These are phyloP conservation scores for Torulaspora globosa DNA, from an alignment of 1,139 yeast species.

Conservation along the genomic window DNA sequence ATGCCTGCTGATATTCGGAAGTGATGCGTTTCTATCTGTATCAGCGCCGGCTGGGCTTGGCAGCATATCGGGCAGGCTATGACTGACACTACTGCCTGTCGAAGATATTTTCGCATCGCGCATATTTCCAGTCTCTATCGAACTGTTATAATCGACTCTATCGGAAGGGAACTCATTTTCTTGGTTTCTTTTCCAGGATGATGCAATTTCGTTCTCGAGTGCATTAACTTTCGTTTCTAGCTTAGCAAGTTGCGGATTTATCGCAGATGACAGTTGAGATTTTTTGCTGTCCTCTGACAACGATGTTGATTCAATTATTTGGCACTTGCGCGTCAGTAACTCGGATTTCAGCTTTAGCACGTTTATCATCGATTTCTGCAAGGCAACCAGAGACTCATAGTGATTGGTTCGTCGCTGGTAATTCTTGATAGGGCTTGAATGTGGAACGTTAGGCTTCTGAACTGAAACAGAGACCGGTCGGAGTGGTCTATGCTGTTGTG, in stretches of 20 bases:
- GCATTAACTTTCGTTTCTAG: constrained; percentile 14
- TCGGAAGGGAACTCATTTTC: neutral
- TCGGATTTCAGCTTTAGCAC: constrained; percentile 22
- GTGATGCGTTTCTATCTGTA: neutral
- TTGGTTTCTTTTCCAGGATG: neutral
- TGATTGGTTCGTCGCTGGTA: neutral
- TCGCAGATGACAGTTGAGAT: constrained; percentile 17
- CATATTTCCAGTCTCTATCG: neutral
- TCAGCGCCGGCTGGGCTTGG: constrained; percentile 14
- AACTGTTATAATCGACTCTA: neutral
- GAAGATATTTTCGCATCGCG: neutral
- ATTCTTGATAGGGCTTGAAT: neutral
- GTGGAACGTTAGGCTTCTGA: neutral
- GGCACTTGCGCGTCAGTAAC: constrained; percentile 28
- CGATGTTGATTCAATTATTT: constrained; percentile 34
- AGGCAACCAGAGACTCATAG: constrained; percentile 2
- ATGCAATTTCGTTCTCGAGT: constrained; percentile 10
- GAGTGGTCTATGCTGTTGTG: neutral
- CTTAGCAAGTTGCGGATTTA: constrained; percentile 24
- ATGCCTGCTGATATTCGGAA: neutral
- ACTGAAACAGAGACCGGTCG: constrained; percentile 2
- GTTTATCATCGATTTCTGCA: constrained; percentile 22
- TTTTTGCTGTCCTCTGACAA: constrained; percentile 35
- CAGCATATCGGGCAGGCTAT: constrained; percentile 8
- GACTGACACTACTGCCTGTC: constrained; percentile 1